Evolutionary conservation across 164 flowering plant genomes (phyloP).

Genomic region (Tinospora cordifolia): DNA sequence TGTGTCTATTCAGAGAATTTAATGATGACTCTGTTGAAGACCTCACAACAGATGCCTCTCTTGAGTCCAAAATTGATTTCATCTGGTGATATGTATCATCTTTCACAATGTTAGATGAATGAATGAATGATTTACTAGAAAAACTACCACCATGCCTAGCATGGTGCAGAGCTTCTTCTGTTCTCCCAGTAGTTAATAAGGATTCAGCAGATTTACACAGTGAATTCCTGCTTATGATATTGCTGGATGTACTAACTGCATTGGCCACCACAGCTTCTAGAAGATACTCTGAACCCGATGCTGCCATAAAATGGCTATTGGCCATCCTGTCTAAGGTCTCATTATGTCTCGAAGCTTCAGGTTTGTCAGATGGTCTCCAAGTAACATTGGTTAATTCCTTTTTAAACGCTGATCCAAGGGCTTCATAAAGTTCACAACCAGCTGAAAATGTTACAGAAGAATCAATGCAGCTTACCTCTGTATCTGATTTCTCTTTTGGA

Average conservation of each 20-base stretch:
- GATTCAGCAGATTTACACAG: slow-evolving; percentile 35
- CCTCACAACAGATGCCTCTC: slow-evolving; percentile 21
- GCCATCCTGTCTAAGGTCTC: slow-evolving; percentile 32
- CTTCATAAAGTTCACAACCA: slow-evolving; percentile 71
- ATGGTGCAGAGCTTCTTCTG: slow-evolving; percentile 30
- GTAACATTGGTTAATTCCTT: slow-evolving; percentile 20
- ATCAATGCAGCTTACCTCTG: slow-evolving; percentile 20
- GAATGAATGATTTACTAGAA: slow-evolving; percentile 30
- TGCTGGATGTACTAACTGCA: slow-evolving; percentile 28
- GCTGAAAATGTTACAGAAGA: slow-evolving; percentile 36
- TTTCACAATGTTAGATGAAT: slow-evolving; percentile 19
- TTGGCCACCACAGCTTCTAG: slow-evolving; percentile 72
- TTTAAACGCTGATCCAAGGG: slow-evolving; percentile 51
- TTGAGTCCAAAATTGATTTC: slow-evolving; percentile 31
- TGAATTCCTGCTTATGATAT: slow-evolving; percentile 31
- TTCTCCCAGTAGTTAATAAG: slow-evolving; percentile 35
- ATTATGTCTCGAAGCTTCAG: slow-evolving; percentile 20
- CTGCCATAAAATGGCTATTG: slow-evolving; percentile 29
- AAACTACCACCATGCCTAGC: slow-evolving; percentile 24
- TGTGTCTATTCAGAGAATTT: slow-evolving; percentile 39
- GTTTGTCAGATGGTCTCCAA: slow-evolving; percentile 25
- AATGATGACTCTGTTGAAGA: slow-evolving; percentile 44
- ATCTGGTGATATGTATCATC: slow-evolving; percentile 25
- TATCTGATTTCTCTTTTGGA: slow-evolving; percentile 19
- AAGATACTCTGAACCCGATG: slow-evolving; percentile 43